These are phyloP conservation scores for Candida insectorum DNA, from an alignment of 805 yeast genomes.

Conservation along the genomic window DNA sequence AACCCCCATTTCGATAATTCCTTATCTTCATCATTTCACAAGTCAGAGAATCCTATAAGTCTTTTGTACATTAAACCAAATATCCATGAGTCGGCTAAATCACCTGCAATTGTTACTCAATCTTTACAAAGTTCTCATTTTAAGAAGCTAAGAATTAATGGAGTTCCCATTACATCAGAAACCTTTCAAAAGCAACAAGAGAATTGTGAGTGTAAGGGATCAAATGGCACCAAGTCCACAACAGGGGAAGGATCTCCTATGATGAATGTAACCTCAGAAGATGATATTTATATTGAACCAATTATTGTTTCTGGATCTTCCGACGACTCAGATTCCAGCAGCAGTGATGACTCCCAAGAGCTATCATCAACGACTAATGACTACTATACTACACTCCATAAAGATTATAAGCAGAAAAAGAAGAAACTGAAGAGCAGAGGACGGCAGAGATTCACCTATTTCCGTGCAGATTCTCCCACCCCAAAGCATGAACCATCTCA, in stretches of 20 bases:
- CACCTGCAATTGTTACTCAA: constrained; percentile 36
- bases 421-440: constrained; percentile 8
- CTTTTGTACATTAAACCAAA: constrained; percentile 12
- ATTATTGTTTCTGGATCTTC: constrained; percentile 8
- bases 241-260: constrained; percentile 2
- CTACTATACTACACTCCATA: constrained; percentile 15
- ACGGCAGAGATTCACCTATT: constrained; percentile 1
- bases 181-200: constrained; percentile 9
- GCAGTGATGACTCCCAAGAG: constrained; percentile 2
- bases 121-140: constrained; percentile 35
- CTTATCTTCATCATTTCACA: constrained; percentile 11
- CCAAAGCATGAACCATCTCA: constrained; percentile 43
- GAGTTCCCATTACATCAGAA: constrained; percentile 29
- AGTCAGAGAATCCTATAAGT: constrained; percentile 15
- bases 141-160: constrained; percentile 41
- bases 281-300: constrained; percentile 7
- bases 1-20: constrained; percentile 12
- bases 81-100: constrained; percentile 20
- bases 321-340: constrained; percentile 10
- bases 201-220: constrained; percentile 6
- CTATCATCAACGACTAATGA: constrained; percentile 9
- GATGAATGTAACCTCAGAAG: constrained; percentile 20
- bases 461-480: constrained; percentile 23
- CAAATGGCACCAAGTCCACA: not conserved
- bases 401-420: constrained; percentile 14